Evolutionary conservation across 2,329 filamentous ascomycete genomes (phyloP).

Genomic region (Aspergillus flavus): DNA sequence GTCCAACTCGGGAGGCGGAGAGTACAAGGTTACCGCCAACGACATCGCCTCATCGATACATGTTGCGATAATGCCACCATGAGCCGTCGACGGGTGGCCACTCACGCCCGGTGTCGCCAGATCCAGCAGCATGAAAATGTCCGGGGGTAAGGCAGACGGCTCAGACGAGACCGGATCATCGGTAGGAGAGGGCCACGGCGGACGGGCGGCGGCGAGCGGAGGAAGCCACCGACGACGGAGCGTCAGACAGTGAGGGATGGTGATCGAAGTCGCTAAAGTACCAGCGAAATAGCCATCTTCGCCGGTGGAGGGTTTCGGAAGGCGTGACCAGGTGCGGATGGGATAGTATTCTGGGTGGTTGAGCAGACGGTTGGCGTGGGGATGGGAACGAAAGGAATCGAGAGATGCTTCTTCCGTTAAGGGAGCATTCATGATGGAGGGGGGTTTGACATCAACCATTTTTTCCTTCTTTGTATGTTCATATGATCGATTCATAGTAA

Average conservation of each 20-base stretch:
- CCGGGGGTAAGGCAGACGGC: conserved; percentile 32
- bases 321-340: conserved; percentile 44
- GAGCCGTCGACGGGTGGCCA: conserved; percentile 42
- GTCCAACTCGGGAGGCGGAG: conserved; percentile 22
- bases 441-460: background rate
- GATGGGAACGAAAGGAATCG: conserved; percentile 29
- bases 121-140: conserved; percentile 41
- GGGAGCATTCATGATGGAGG: conserved; percentile 10
- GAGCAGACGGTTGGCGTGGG: conserved; percentile 36
- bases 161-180: conserved; percentile 20
- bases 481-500: background rate
- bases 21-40: conserved; percentile 31
- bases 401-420: conserved; percentile 17
- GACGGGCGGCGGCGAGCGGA: conserved; percentile 28
- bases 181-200: conserved; percentile 24
- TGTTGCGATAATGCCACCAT: conserved; percentile 45
- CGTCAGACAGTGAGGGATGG: conserved; percentile 46
- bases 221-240: conserved; percentile 37
- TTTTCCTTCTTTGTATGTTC: background rate
- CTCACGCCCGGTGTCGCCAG: conserved; percentile 40
- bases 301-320: conserved; percentile 40
- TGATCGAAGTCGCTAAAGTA: conserved; percentile 41
- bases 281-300: conserved; percentile 48
- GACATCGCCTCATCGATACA: conserved; percentile 51
- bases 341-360: conserved; percentile 39